phyloP scores from a whole-genome alignment of 208 protist species.

The Angomonas desouzai region DNA sequence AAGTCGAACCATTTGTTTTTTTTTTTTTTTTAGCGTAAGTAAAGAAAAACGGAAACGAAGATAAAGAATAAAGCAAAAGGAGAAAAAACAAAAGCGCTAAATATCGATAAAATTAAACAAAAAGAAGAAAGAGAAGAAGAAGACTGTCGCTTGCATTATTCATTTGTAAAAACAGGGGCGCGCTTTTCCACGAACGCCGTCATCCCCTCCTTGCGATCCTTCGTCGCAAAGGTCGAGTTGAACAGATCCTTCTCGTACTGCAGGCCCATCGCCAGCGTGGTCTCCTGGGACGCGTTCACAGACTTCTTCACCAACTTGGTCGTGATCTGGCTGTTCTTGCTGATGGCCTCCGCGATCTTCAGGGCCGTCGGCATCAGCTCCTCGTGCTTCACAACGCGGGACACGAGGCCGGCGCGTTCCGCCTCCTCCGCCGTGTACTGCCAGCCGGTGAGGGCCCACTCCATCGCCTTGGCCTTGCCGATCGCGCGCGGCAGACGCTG shows the following conservation, averaged over 20 bases:
- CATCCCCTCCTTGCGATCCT: slow-evolving; percentile 92
- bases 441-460: slow-evolving; percentile 90
- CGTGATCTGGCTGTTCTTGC: slow-evolving; percentile 76
- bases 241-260: slow-evolving; percentile 83
- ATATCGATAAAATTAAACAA: slow-evolving; percentile 2
- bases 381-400: slow-evolving; percentile 77
- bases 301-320: slow-evolving; percentile 83
- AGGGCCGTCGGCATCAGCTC: slow-evolving; percentile 57
- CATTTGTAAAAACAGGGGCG: slow-evolving; percentile 75
- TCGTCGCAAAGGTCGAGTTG: slow-evolving; percentile 86
- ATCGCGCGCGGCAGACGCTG: slow-evolving; percentile 88
- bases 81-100: slow-evolving; percentile 13
- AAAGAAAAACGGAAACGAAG: slow-evolving; percentile 12
- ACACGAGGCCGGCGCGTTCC: slow-evolving; percentile 78
- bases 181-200: slow-evolving; percentile 92
- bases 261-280: slow-evolving; percentile 71
- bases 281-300: slow-evolving; percentile 83
- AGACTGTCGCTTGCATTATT: slow-evolving; percentile 27
- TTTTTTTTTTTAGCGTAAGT: background rate
- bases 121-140: background rate
- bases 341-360: slow-evolving; percentile 68
- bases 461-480: slow-evolving; percentile 90
- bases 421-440: slow-evolving; percentile 75
- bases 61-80: slow-evolving; percentile 4
- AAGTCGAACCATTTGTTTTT: too few relatives aligned